Conservation (phyloP, 2,329 filamentous ascomycete genomes). For the Juglanconis oblonga region DNA sequence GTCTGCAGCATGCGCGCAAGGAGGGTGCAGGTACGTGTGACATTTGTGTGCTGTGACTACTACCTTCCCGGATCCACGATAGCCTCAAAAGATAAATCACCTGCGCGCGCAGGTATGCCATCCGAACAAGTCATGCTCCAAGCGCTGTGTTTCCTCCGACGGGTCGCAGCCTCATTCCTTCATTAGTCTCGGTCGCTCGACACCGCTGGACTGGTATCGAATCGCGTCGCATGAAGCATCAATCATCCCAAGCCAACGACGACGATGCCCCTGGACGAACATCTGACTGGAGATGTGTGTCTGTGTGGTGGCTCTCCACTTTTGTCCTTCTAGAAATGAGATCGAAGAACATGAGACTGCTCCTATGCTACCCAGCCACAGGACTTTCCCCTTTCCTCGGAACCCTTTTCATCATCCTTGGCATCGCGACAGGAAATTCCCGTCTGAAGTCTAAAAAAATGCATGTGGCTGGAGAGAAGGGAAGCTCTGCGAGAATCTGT, state of each 20-base stretch:
- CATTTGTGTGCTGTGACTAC: neutral
- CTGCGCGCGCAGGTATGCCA: neutral
- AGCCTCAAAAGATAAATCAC: neutral
- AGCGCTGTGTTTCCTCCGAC: too few relatives aligned
- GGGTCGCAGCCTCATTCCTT: neutral
- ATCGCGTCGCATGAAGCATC: neutral
- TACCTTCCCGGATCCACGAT: neutral
- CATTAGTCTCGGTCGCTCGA: neutral
- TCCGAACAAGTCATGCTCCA: too few relatives aligned
- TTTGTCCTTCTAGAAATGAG: constrained; percentile 6
- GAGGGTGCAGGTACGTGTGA: neutral
- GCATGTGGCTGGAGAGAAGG: neutral
- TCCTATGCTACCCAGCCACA: neutral
- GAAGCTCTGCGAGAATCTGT: neutral
- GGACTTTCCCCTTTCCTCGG: neutral
- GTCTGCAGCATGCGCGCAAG: neutral
- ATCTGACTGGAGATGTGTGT: neutral
- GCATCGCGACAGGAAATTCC: neutral
- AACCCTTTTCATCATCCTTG: neutral
- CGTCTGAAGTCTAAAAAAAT: neutral
- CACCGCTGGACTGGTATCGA: neutral
- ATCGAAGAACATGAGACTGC: constrained; percentile 1
- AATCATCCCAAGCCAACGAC: constrained; percentile 1
- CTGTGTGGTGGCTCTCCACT: neutral
- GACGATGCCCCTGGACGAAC: neutral